Evolutionary conservation across 2,329 filamentous ascomycete genomes (phyloP).

Genomic region (Nigrospora osmanthi): DNA sequence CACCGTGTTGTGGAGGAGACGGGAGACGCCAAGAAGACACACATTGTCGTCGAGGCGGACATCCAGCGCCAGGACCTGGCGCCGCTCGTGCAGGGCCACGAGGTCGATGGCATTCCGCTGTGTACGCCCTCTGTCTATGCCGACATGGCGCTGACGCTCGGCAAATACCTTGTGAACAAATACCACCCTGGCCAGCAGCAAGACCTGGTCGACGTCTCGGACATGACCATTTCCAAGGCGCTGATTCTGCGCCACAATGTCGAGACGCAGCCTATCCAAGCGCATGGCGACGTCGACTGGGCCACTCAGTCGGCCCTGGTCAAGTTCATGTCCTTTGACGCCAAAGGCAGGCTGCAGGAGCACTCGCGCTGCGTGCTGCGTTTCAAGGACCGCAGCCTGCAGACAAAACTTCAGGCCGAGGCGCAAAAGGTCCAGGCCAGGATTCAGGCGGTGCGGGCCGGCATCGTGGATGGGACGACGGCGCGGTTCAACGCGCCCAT

Average conservation of each 20-base stretch:
- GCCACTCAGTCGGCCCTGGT: constrained; percentile 31
- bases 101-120: constrained; percentile 12
- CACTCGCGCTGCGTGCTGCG: constrained; percentile 12
- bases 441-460: constrained; percentile 11
- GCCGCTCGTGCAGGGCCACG: constrained; percentile 37
- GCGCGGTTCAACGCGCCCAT: constrained; percentile 37
- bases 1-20: constrained; percentile 24
- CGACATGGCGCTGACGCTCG: constrained; percentile 51
- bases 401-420: constrained; percentile 7
- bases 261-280: constrained; percentile 34
- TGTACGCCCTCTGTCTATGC: constrained; percentile 43
- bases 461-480: constrained; percentile 7
- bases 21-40: constrained; percentile 28
- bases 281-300: constrained; percentile 31
- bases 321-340: constrained; percentile 22
- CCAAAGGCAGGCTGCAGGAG: constrained; percentile 7
- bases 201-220: constrained; percentile 30
- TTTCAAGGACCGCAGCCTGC: constrained; percentile 10
- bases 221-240: constrained; percentile 46
- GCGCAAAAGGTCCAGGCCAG: constrained; percentile 4
- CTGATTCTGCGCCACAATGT: constrained; percentile 32
- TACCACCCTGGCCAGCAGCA: constrained; percentile 26
- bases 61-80: constrained; percentile 46
- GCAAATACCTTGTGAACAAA: constrained; percentile 45
- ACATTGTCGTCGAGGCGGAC: constrained; percentile 45